phyloP scores from a whole-genome alignment of 2,329 filamentous ascomycete species.

The Pseudocercospora fuligena region DNA sequence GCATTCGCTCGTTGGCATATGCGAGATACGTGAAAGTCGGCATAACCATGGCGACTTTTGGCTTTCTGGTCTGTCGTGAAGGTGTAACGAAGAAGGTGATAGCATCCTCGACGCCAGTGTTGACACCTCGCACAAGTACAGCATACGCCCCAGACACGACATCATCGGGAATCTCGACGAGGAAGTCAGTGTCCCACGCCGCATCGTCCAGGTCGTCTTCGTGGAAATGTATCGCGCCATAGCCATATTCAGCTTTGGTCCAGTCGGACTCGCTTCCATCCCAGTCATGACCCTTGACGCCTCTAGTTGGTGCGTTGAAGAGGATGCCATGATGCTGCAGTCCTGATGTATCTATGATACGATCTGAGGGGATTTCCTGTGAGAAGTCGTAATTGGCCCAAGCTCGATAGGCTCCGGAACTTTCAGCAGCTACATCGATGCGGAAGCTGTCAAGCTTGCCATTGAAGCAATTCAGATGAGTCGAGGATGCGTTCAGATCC shows the following conservation, averaged over 20 bases:
- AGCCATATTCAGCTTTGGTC: constrained; percentile 12
- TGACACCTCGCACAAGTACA: not conserved
- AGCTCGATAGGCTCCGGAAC: not conserved
- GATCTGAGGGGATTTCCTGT: not conserved
- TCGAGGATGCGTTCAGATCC: not conserved
- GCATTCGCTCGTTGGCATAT: constrained; percentile 15
- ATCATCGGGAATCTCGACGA: not conserved
- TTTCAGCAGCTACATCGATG: not conserved
- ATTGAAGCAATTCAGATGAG: constrained; percentile 4
- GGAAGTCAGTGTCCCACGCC: constrained; percentile 7
- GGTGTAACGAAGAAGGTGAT: constrained; percentile 13
- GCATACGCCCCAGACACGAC: constrained; percentile 13
- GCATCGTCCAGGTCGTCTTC: constrained; percentile 11
- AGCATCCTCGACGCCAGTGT: not conserved
- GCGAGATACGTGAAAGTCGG: constrained; percentile 15
- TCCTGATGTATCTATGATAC: constrained; percentile 9
- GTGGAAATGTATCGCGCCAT: constrained; percentile 11
- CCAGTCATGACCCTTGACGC: constrained; percentile 13
- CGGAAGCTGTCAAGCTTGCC: constrained; percentile 11
- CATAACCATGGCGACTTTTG: constrained; percentile 5
- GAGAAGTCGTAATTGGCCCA: constrained; percentile 13
- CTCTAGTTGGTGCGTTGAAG: constrained; percentile 5
- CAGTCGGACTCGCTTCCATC: constrained; percentile 8
- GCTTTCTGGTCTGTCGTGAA: too few species aligned
- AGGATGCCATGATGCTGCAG: not conserved